Conservation (phyloP, 2,329 filamentous ascomycete species). For the Fusarium sp. region DNA sequence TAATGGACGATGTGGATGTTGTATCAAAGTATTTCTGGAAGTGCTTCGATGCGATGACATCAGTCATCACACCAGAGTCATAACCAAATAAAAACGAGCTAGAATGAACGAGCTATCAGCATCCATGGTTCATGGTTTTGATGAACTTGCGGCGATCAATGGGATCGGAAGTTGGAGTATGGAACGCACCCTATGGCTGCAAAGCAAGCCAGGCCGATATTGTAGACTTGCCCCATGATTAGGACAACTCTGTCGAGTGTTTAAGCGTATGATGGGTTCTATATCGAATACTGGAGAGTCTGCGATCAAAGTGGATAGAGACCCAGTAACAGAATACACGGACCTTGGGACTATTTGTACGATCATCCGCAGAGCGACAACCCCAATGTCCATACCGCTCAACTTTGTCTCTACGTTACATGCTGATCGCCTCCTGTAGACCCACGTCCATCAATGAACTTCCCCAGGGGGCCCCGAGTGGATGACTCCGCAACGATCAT, state of each 20-base stretch:
- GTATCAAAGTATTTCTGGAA: conserved; percentile 68
- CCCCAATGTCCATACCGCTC: not conserved
- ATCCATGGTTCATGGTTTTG: not conserved
- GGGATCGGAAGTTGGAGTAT: not conserved
- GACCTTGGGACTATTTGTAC: conserved; percentile 40
- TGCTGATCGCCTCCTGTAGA: conserved; percentile 8
- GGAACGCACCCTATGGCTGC: conserved; percentile 56
- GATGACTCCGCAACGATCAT: conserved; percentile 37
- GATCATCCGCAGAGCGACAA: not conserved
- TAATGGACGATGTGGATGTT: conserved; percentile 55
- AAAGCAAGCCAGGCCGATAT: conserved; percentile 56
- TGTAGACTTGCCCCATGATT: conserved; percentile 57
- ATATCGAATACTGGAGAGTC: not conserved
- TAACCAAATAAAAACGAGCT: conserved; percentile 62
- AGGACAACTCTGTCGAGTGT: not conserved
- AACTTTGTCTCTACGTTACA: conserved; percentile 2
- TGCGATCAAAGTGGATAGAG: not conserved
- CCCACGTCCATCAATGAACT: conserved; percentile 10
- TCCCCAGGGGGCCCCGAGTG: conserved; percentile 29
- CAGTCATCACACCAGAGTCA: conserved; percentile 53
- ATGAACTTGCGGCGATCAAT: not conserved
- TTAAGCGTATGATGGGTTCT: not conserved
- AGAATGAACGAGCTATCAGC: conserved; percentile 6
- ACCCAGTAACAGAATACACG: not conserved
- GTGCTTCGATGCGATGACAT: conserved; percentile 67